Evolutionary conservation across 2,329 filamentous ascomycete genomes (phyloP), one percentile per base, ranked within the genome.

Genomic region (Curvularia verruculosa): DNA sequence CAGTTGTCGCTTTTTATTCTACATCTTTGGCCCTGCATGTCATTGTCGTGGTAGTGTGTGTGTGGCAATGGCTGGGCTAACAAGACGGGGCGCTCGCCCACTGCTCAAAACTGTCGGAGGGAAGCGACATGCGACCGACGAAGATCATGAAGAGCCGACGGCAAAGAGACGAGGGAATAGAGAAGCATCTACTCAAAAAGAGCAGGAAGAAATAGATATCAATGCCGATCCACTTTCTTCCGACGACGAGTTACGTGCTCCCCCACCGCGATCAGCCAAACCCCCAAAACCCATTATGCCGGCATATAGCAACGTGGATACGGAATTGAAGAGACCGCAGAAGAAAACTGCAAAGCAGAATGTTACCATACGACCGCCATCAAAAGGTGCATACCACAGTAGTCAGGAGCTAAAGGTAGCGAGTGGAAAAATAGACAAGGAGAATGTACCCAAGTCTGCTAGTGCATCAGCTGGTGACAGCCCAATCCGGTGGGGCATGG

Each of bases 131-230:
- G 78, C 77, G 18, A 70, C 59, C 5, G 54, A 66, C 5, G 66
- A 76, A 1, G 72, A 79, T 45, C 77, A 80, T 49, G 71, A 75
- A 24, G 70, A 75, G 24, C 58, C 60, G 21, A 23, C 46, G 7
- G 29, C 44, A 21, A 59, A 61, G 52, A 47, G 56, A 49, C 46
- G 50, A 39, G 52, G 52, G 9, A 41, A 46, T 5, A 23, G n/a
- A 6, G 19, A 28, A 7, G 26, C 12, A 26, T 7, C 39, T 10
- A 19, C 45, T 26, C 36, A 5, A 34, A 47, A 47, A 9, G 13
- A 49, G 39, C 39, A 49, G 7, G 45, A 45, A 61, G 19, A 58
- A 63, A 19, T 48, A 56, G 23, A 56, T 24, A 23, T 70, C 28
- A 45, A 61, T 39, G 60, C 60, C 1, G 68, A 71, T 3, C 70